Base-by-base conservation (phyloP, 768 basidiomycete genomes). In the Mycena crocata region DNA sequence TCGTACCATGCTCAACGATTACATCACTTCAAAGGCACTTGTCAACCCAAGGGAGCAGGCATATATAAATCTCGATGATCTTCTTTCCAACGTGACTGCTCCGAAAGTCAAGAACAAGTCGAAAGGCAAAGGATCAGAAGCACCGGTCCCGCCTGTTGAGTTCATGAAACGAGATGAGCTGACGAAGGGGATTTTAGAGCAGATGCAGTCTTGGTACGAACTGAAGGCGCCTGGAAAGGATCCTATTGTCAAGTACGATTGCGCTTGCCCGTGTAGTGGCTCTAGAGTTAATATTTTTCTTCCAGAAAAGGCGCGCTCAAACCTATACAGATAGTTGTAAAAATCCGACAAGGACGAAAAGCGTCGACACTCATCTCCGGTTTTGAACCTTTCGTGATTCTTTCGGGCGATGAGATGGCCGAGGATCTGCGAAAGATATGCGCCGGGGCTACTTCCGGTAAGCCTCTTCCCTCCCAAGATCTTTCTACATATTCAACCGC, bases 171-270 rank as follows among this genome's bases (percentile, higher is more conserved):
- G 64, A 45, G 64, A 65, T 10, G 57, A 58, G 8, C 34, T 62
- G 30, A 52, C 51, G 40, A 42, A 35, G 26, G 28, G n/a, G 19
- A 40, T 95, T 21, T 68, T 86, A 19, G 80, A 85, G 4, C 85
- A 84, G 63, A 95, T 95, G 94, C 93, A 95, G 74, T 75, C 75
- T 28, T 95, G 92, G 92, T 84, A 94, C 68, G 87, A 90, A 74
- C 78, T 94, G 21, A 75, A 72, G 30, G 82, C 78, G 1, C 86
- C 86, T 6, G 88, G 87, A 1, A 83, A 82, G 44, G 89, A 91
- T n/a, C 71, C 80, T 0, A 75, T 90, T 1, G 73, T 82, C 60
- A 93, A 88, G 93, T 93, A 57, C n/a, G 12, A 75, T 15, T 35
- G 30, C n/a, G 28, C 61, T 44, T 37, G 13, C 52, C 30, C 32